Percentiles rank a stretch among this genome's conserved stretches.
phyloP scores from a whole-genome alignment of 1,284 basidiomycete species.

The Melampsora abietis-canadensis region DNA sequence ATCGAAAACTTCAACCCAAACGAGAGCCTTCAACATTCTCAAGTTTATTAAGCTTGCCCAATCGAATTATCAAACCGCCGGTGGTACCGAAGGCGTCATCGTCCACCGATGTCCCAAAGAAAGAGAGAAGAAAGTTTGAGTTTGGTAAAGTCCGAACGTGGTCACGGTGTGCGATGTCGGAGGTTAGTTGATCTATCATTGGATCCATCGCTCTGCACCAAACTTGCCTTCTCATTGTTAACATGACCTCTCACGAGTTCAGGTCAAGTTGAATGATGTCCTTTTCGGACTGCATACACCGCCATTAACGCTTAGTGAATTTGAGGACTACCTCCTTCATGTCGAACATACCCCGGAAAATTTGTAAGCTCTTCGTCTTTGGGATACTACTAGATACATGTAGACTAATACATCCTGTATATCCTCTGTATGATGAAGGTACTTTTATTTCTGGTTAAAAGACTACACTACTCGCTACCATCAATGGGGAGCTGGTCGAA shows the following conservation, averaged over 20 bases:
- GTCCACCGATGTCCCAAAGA: neutral
- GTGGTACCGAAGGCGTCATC: neutral
- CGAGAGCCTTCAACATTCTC: neutral
- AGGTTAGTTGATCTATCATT: neutral
- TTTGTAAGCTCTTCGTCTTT: conserved; percentile 9
- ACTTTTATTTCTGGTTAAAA: conserved; percentile 31
- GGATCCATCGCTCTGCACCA: too few species aligned
- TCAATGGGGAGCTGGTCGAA: conserved; percentile 25
- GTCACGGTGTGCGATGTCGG: neutral
- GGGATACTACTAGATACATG: neutral
- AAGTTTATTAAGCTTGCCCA: neutral
- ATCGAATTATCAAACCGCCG: neutral
- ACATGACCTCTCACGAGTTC: neutral
- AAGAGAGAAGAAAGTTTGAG: neutral
- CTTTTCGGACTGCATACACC: conserved; percentile 15
- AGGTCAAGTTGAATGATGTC: conserved; percentile 30
- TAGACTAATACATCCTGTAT: neutral
- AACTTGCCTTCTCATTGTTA: neutral
- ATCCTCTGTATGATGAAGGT: conserved; percentile 1
- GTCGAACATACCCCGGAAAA: conserved; percentile 37
- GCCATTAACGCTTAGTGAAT: conserved; percentile 26
- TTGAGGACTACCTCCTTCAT: conserved; percentile 24
- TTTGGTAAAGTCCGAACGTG: neutral
- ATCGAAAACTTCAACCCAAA: conserved; percentile 1
- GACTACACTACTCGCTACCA: conserved; percentile 33